Evolutionary conservation across 768 basidiomycete genomes (phyloP).

Genomic region (Mycena olivaceomarginata): DNA sequence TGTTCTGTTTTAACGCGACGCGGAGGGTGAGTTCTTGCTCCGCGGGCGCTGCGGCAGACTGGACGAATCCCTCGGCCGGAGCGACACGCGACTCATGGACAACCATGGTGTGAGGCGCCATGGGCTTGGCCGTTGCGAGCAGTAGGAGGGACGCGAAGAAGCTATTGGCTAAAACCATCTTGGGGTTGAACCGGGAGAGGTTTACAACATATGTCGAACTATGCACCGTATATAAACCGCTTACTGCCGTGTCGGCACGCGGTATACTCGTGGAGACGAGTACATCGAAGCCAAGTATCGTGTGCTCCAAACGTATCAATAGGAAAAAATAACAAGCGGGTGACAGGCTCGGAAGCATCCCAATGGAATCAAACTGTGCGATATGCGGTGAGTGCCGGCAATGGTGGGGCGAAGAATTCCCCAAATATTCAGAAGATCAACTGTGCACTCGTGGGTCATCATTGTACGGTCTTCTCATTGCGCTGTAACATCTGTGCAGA

Average conservation of each 20-base stretch:
- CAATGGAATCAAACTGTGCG: conserved; percentile 17
- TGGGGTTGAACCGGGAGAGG: conserved; percentile 22
- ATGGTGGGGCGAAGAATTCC: conserved; percentile 19
- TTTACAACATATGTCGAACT: conserved; percentile 10
- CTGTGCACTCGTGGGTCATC: conserved; percentile 21
- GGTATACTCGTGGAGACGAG: conserved; percentile 28
- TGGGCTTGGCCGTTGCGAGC: conserved; percentile 23
- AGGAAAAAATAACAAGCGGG: conserved; percentile 11
- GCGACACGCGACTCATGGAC: conserved; percentile 26
- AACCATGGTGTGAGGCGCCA: conserved; percentile 19
- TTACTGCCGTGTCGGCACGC: conserved; percentile 5
- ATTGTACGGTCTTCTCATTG: conserved; percentile 15
- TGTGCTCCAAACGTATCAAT: conserved; percentile 19
- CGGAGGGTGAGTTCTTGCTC: conserved; percentile 28
- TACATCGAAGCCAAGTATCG: conserved; percentile 24
- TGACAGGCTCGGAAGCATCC: conserved; percentile 26
- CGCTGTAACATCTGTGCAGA: conserved; percentile 23
- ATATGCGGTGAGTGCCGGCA: conserved; percentile 4
- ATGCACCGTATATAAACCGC: conserved; percentile 25
- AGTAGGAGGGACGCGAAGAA: conserved; percentile 28
- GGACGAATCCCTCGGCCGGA: conserved; percentile 22
- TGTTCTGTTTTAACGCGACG: conserved; percentile 26
- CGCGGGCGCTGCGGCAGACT: conserved; percentile 14
- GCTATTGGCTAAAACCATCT: conserved; percentile 22
- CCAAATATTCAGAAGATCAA: conserved; percentile 28